These are phyloP conservation scores for Picea sitchensis DNA, from an alignment of 75 land plant species.

Conservation along the genomic window DNA sequence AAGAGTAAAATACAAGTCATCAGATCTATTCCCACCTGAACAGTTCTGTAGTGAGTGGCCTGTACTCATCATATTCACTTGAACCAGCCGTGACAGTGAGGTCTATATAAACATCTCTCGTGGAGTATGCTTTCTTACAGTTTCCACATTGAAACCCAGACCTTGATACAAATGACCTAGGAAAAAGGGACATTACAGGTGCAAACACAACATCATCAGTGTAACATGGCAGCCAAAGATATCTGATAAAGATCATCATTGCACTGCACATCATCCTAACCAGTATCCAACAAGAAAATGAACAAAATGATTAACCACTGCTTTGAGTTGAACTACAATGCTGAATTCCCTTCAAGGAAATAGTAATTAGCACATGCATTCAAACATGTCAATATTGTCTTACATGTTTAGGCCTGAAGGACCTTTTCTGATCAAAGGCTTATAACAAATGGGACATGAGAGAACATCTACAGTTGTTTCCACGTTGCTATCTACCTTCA, in stretches of 20 bases:
- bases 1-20: neutral
- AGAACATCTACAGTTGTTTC: slow-evolving; percentile 19
- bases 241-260: neutral
- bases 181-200: slow-evolving; percentile 7
- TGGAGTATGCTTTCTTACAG: slow-evolving; percentile 71
- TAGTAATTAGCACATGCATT: neutral
- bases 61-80: slow-evolving; percentile 58
- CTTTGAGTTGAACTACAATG: neutral
- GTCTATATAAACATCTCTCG: slow-evolving; percentile 74
- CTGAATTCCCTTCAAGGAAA: neutral
- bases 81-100: slow-evolving; percentile 79
- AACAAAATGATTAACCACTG: neutral
- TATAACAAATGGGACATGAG: slow-evolving; percentile 75
- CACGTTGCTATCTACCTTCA: neutral
- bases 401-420: slow-evolving; percentile 43
- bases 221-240: neutral
- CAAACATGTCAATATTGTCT: slow-evolving; percentile 12
- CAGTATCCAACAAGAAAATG: slow-evolving; percentile 3
- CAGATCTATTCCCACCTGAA: slow-evolving; percentile 47
- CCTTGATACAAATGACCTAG: slow-evolving; percentile 75
- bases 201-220: neutral
- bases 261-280: neutral
- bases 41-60: slow-evolving; percentile 59
- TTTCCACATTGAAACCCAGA: slow-evolving; percentile 80
- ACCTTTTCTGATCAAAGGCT: slow-evolving; percentile 35